phyloP scores from a whole-genome alignment of 768 basidiomycete genomes.

The Amanita rubescens region DNA sequence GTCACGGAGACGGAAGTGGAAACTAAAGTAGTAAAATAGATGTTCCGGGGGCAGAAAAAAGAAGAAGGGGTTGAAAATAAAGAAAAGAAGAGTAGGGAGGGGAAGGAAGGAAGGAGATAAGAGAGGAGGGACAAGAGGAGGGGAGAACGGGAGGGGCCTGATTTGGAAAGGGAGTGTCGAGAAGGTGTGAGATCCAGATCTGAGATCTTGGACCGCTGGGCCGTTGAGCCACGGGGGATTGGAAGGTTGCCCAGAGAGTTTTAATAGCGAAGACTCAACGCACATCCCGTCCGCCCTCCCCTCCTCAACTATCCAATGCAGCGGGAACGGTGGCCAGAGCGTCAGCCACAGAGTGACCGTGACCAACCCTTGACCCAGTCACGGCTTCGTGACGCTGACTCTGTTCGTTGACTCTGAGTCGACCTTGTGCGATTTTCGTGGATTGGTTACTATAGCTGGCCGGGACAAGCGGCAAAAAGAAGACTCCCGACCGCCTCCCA shows the following conservation, averaged over 20 bases:
- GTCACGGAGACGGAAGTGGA: conserved; percentile 25
- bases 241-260: background rate
- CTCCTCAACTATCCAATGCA: background rate
- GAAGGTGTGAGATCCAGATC: conserved; percentile 9
- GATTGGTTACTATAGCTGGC: conserved; percentile 11
- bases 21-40: conserved; percentile 17
- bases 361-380: conserved; percentile 12
- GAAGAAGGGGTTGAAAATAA: background rate
- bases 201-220: conserved; percentile 8
- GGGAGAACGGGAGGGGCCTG: conserved; percentile 13
- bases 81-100: conserved; percentile 24
- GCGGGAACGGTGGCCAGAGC: background rate
- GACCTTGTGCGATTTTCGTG: conserved; percentile 7
- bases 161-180: conserved; percentile 10
- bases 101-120: conserved; percentile 16
- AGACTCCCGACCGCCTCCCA: background rate
- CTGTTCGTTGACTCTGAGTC: conserved; percentile 10
- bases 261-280: background rate
- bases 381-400: conserved; percentile 7
- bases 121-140: conserved; percentile 17
- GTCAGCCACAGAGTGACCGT: conserved; percentile 8
- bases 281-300: background rate
- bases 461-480: conserved; percentile 9
- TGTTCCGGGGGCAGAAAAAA: background rate
- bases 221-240: conserved; percentile 5